Conservation (phyloP, 441 rosid species). For the Populus hybrid region DNA sequence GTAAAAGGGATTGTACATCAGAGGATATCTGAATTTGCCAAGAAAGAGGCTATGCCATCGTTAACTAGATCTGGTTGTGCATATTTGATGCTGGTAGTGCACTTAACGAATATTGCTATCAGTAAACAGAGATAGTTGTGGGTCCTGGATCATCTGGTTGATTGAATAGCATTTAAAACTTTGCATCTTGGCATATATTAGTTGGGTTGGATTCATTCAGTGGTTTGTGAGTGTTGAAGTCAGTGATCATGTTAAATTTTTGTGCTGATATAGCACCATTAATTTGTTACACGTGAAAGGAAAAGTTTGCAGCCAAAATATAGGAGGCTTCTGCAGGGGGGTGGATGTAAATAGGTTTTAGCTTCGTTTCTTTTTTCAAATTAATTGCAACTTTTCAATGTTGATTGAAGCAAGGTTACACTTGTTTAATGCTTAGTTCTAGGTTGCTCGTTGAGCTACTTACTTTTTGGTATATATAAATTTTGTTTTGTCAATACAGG, state of each 20-base stretch:
- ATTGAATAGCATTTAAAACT: constrained; percentile 9
- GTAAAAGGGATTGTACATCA: constrained; percentile 88
- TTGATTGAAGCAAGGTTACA: not conserved
- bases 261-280: not conserved
- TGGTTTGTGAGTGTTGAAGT: not conserved
- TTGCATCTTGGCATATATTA: constrained; percentile 6
- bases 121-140: not conserved
- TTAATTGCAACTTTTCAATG: not conserved
- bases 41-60: constrained; percentile 89
- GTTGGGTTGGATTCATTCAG: not conserved
- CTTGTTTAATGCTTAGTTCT: not conserved
- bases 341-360: not conserved
- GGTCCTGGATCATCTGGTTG: not conserved
- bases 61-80: constrained; percentile 98
- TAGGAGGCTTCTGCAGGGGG: not conserved
- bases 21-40: constrained; percentile 86
- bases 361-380: constrained; percentile 1
- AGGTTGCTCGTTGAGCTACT: not conserved
- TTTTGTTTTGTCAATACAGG: not conserved
- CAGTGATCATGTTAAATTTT: not conserved
- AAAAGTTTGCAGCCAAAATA: not conserved
- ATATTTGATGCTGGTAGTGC: constrained; percentile 84
- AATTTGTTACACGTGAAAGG: not conserved
- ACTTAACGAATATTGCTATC: not conserved
- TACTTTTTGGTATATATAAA: not conserved